Percentiles rank a stretch among this genome's conserved stretches.
Evolutionary conservation across 2,329 filamentous ascomycete genomes (phyloP).

Genomic region (Myriosclerotinia scirpicola): DNA sequence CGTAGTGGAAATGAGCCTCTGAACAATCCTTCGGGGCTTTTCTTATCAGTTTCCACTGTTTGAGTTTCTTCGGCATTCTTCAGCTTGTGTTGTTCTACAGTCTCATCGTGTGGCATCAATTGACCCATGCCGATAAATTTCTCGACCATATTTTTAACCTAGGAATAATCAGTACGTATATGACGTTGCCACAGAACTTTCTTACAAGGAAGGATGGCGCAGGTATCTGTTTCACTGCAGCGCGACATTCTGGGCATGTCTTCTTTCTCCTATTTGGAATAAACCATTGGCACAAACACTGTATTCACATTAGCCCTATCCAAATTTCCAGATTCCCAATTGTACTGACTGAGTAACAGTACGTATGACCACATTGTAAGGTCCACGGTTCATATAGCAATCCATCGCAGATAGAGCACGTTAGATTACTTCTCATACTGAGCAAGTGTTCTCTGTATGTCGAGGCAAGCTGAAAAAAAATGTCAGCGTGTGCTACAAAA

Average conservation of each 20-base stretch:
- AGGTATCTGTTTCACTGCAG: conserved; percentile 56
- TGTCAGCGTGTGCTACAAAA: conserved; percentile 22
- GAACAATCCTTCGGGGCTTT: conserved; percentile 58
- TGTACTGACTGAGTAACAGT: conserved; percentile 62
- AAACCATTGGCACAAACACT: conserved; percentile 44
- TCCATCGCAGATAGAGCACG: conserved; percentile 68
- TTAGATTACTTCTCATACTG: conserved; percentile 58
- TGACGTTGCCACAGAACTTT: background rate
- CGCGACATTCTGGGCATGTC: conserved; percentile 68
- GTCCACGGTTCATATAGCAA: conserved; percentile 70
- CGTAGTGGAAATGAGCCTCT: conserved; percentile 48
- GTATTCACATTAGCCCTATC: conserved; percentile 27
- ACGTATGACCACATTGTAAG: conserved; percentile 67
- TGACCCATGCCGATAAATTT: conserved; percentile 61
- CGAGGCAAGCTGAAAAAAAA: conserved; percentile 32
- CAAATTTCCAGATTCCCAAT: background rate
- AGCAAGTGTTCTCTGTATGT: conserved; percentile 52
- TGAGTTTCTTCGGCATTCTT: conserved; percentile 60
- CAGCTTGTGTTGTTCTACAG: conserved; percentile 57
- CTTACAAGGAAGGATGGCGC: conserved; percentile 64
- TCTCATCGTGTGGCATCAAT: conserved; percentile 62
- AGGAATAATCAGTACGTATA: conserved; percentile 14
- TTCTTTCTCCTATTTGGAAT: conserved; percentile 52
- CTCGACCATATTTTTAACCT: conserved; percentile 64
- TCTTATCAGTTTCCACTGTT: conserved; percentile 59